Evolutionary conservation across 208 protist species (phyloP), one percentile per base, ranked within the genome.

Genomic region (Crithidia fasciculata): DNA sequence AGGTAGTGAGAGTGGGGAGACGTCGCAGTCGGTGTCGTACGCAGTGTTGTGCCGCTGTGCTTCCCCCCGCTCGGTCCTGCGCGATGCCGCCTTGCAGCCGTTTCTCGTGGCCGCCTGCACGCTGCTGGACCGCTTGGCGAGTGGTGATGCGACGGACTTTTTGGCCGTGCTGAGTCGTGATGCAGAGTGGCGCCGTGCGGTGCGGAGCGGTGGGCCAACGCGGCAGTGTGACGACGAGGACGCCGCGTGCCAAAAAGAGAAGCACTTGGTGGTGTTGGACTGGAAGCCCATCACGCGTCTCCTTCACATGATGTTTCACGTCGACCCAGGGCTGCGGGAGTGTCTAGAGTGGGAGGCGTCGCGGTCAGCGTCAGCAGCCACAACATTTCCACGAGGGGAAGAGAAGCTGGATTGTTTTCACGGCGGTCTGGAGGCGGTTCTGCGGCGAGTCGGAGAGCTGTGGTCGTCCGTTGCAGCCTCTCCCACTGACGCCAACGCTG

Each of bases 221-320:
- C 52, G 8, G 6, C 50, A 55, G 50, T 28, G 28, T 28, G 28
- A 28, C 28, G 28, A 28, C 28, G 28, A 28, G 28, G 28, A 28
- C 28, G 28, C 28, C 28, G 28, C 28, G 28, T 28, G 28, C 28
- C 28, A 28, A 28, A 28, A 28, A 55, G 50, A 18, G 50, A 18
- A 49, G 45, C 45, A 8, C 0, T 8, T 49, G 45, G 9, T 49
- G 45, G 50, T 80, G 55, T 39, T 80, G 36, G 68, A 80, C 49
- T 74, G 67, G 67, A 37, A 66, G 40, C 74, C 74, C 4, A 74
- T 80, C 43, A 47, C 55, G 5, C 60, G 59, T 4, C 69, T 80
- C 40, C 0, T 80, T 12, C 37, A 16, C 0, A 39, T 54, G 6
- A 4, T 80, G 36, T 71, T 66, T 45, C 39, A 36, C 37, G 68